phyloP scores from a whole-genome alignment of 495 filamentous ascomycete genomes.

The Lentithecium fluviatile region DNA sequence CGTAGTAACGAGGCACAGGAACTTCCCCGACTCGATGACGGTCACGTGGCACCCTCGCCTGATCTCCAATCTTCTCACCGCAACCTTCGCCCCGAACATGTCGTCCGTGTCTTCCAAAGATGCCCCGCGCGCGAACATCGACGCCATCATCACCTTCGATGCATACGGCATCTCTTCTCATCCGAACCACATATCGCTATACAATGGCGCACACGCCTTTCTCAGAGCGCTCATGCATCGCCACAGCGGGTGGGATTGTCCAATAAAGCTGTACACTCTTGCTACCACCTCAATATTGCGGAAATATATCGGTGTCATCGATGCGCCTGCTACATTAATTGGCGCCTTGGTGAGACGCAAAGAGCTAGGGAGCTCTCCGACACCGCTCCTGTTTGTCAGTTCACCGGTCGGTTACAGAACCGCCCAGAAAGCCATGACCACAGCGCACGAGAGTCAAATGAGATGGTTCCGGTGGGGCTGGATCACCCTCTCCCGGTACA shows the following conservation, averaged over 20 bases:
- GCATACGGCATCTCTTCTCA: slow-evolving; percentile 73
- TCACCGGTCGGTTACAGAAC: slow-evolving; percentile 57
- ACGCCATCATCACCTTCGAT: slow-evolving; percentile 89
- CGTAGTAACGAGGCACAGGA: slow-evolving; percentile 41
- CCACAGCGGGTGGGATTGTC: slow-evolving; percentile 64
- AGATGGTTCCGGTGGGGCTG: slow-evolving; percentile 97
- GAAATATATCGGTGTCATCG: slow-evolving; percentile 78
- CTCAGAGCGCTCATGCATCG: slow-evolving; percentile 59
- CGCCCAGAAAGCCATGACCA: slow-evolving; percentile 82
- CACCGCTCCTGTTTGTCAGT: slow-evolving; percentile 67
- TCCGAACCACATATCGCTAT: slow-evolving; percentile 86
- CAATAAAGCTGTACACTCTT: slow-evolving; percentile 81
- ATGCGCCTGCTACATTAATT: slow-evolving; percentile 64
- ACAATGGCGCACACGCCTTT: slow-evolving; percentile 76
- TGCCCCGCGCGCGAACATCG: slow-evolving; percentile 58
- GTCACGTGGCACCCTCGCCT: slow-evolving; percentile 66
- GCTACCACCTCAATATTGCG: slow-evolving; percentile 65
- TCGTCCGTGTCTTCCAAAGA: slow-evolving; percentile 41
- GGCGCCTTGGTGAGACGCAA: slow-evolving; percentile 42
- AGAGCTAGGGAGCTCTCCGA: slow-evolving; percentile 47
- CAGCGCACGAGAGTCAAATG: slow-evolving; percentile 93
- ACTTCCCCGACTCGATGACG: slow-evolving; percentile 86
- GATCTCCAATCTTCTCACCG: slow-evolving; percentile 65
- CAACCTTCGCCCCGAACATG: slow-evolving; percentile 66
- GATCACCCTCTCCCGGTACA: slow-evolving; percentile 88